phyloP scores from a whole-genome alignment of 75 land plant genomes.

The Picea glauca region DNA sequence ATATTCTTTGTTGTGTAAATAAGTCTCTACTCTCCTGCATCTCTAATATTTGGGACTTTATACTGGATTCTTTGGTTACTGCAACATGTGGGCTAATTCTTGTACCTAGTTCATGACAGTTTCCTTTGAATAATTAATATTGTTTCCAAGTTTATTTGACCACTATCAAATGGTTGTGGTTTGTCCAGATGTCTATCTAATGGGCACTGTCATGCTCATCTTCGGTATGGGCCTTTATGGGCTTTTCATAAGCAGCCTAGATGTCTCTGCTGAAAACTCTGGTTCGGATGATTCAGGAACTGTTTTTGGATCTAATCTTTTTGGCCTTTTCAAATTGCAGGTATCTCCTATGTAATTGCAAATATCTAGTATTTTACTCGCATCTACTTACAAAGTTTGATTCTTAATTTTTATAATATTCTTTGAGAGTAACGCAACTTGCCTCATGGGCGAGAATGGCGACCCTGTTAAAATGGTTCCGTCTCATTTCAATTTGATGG shows the following conservation, averaged over 20 bases:
- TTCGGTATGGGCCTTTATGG: conserved; percentile 96
- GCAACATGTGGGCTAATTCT: background rate
- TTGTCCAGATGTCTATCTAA: conserved; percentile 70
- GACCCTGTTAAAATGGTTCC: background rate
- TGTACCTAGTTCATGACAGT: background rate
- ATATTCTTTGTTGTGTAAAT: too few relatives aligned
- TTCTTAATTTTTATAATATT: background rate
- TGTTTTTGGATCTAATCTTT: conserved; percentile 48
- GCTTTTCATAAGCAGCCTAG: conserved; percentile 76
- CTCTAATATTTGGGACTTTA: too few relatives aligned
- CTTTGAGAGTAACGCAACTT: background rate
- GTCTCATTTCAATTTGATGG: background rate
- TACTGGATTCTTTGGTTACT: too few relatives aligned
- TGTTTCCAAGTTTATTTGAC: background rate
- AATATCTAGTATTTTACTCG: background rate
- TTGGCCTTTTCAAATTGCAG: conserved; percentile 73
- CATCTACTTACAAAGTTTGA: background rate
- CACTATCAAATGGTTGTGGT: background rate
- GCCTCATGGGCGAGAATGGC: background rate
- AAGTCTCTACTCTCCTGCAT: too few relatives aligned
- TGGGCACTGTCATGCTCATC: conserved; percentile 93
- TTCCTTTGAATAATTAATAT: background rate
- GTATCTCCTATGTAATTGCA: conserved; percentile 16
- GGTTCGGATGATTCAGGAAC: conserved; percentile 7
- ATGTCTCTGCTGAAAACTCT: conserved; percentile 17